Evolutionary conservation across 2,329 filamentous ascomycete species (phyloP).

Genomic region (Grosmannia serpens): DNA sequence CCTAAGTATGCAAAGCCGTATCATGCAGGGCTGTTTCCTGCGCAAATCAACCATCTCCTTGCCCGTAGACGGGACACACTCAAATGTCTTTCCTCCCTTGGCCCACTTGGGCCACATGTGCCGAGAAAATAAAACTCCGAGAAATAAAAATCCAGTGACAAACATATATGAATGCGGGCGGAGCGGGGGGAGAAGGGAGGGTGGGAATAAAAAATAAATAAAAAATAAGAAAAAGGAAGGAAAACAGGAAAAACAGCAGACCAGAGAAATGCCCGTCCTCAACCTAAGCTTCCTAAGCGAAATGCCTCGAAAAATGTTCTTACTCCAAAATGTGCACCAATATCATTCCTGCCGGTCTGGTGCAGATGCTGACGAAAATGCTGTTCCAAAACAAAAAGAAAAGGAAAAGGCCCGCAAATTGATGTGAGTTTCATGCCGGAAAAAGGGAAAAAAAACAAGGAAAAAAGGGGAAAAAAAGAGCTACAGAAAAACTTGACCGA

Average conservation of each 20-base stretch:
- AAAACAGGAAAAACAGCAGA: constrained; percentile 1
- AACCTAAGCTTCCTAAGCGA: not conserved
- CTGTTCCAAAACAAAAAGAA: constrained; percentile 1
- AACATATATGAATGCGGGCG: not conserved
- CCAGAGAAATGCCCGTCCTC: not conserved
- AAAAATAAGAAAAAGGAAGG: not conserved
- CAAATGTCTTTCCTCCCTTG: not conserved
- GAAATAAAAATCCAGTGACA: not conserved
- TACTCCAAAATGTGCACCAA: constrained; percentile 6
- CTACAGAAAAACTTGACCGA: not conserved
- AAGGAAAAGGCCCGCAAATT: not conserved
- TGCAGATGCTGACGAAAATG: constrained; percentile 10
- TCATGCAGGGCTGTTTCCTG: not conserved
- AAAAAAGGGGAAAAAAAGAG: too few species aligned
- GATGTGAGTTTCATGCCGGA: not conserved
- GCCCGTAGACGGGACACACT: not conserved
- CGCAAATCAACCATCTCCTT: not conserved
- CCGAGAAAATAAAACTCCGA: not conserved
- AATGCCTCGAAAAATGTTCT: constrained; percentile 3
- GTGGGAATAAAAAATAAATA: not conserved
- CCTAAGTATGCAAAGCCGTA: not conserved
- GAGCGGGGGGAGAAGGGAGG: not conserved
- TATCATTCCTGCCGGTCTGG: not conserved
- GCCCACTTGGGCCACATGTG: not conserved
- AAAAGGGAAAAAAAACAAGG: not conserved